Base-by-base conservation (phyloP, 2,329 filamentous ascomycete species). In the Ophiostoma novo-ulmi region DNA sequence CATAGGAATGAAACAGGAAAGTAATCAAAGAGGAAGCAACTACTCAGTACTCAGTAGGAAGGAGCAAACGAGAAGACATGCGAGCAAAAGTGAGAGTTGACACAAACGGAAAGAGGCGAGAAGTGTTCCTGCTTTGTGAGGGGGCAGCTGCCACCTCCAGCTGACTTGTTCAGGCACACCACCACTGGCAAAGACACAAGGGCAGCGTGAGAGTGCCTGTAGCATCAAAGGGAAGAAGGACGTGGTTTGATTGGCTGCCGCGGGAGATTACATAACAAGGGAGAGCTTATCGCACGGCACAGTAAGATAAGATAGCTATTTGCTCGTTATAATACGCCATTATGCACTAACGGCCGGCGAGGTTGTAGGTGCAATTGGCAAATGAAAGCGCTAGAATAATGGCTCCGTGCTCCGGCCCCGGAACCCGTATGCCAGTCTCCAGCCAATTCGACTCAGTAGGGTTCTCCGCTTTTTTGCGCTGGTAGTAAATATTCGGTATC, bases 181-280 rank as follows among this genome's bases (percentile, higher is more conserved):
- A 65, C 22, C 22, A 26, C 52, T 26, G 52, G 31, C n/a, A 20
- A 8, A 20, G 44, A 31, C 31, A 31, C 31, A 31, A 31, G 44
- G 44, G 17, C 17, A 1, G n/a, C 26, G 26, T 58, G 17, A 26
- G 22, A 26, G 22, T 11, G 20, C 44, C 6, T 20, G 36, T 20
- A 44, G 67, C 41, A 22, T 58, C 58, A 17, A 10, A 39, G 39
- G 41, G 26, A 14, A 6, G 38, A 39, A 22, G 20, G 39, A 5
- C 3, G 20, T 4, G 3, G 26, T 2, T 22, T 72, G 58, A 72
- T 72, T 72, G 71, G 71, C 71, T 44, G 39, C 38, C 14, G 36
- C 38, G 44, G 11, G 10, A n/a, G 44, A 65, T 65, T 65, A 65
- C 63, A 65, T 65, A 65, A 65, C 63, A 31, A 44, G 4, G 17